phyloP scores from a whole-genome alignment of 2,329 filamentous ascomycete species.

The Apiospora malaysiana region DNA sequence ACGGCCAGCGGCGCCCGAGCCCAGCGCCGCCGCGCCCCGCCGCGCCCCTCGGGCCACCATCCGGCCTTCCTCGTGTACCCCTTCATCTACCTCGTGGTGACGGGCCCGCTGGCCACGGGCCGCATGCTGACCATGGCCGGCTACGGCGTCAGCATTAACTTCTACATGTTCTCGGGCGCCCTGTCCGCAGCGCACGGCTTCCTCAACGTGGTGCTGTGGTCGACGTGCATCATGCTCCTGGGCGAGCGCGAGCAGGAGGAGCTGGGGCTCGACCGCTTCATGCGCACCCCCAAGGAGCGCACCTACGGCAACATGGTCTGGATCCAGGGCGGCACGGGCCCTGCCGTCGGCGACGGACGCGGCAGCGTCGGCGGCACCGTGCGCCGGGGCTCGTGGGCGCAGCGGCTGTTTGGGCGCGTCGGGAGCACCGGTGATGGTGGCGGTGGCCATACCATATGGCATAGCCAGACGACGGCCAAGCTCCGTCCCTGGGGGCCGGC shows the following conservation, averaged over 20 bases:
- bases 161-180: neutral
- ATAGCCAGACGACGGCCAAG: neutral
- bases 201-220: slow-evolving; percentile 5
- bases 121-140: slow-evolving; percentile 16
- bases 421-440: neutral
- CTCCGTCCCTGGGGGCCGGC: neutral
- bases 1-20: too few relatives aligned
- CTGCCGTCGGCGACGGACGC: neutral
- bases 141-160: neutral
- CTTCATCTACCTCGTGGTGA: slow-evolving; percentile 13
- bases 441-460: neutral
- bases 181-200: neutral
- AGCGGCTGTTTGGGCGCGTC: neutral
- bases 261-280: slow-evolving; percentile 17
- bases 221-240: neutral
- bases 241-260: neutral
- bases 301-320: slow-evolving; percentile 16
- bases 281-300: slow-evolving; percentile 4
- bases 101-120: neutral
- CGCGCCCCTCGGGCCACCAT: neutral
- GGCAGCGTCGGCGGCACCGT: neutral
- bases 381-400: neutral
- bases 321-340: neutral
- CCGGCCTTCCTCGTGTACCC: slow-evolving; percentile 19
- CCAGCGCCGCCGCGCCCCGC: neutral